A percentile compares a stretch with the other conserved stretches of the same genome.
Evolutionary conservation across 306 rosid species (phyloP).

Genomic region (Lupinus albus): DNA sequence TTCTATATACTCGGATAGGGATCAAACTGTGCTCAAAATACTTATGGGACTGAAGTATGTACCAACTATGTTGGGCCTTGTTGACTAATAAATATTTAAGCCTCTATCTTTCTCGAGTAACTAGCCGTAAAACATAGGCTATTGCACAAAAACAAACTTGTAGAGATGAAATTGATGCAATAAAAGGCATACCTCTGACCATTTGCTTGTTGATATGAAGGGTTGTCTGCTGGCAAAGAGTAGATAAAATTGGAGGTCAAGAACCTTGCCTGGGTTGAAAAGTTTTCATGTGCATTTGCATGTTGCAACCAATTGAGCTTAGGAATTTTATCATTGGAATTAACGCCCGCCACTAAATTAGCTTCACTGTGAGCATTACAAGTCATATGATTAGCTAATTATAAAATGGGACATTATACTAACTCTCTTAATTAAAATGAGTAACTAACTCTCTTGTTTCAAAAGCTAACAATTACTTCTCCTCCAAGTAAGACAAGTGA

Average conservation of each 20-base stretch:
- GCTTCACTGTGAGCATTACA: constrained; percentile 40
- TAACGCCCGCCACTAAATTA: constrained; percentile 38
- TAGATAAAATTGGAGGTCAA: constrained; percentile 67
- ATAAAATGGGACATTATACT: too few species aligned
- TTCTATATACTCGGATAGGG: too few species aligned
- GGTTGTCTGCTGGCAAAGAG: constrained; percentile 65
- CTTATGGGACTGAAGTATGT: too few species aligned
- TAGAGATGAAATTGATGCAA: not conserved
- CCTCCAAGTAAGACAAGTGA: too few species aligned
- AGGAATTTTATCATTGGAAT: constrained; percentile 45
- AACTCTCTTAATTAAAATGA: too few species aligned
- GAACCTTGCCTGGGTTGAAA: constrained; percentile 57
- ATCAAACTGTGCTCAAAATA: too few species aligned
- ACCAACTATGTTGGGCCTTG: too few species aligned
- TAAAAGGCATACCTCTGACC: constrained; percentile 45
- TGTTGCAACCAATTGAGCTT: constrained; percentile 70
- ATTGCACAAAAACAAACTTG: constrained; percentile 4
- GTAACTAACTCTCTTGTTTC: too few species aligned
- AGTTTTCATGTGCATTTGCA: constrained; percentile 59
- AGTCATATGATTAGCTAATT: too few species aligned
- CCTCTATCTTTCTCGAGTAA: constrained; percentile 15
- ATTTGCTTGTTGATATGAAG: constrained; percentile 41
- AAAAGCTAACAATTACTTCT: too few species aligned
- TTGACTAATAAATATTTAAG: not conserved
- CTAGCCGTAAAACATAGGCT: not conserved